Evolutionary conservation across 2,329 filamentous ascomycete genomes (phyloP).

Genomic region (Aaosphaeria arxii): DNA sequence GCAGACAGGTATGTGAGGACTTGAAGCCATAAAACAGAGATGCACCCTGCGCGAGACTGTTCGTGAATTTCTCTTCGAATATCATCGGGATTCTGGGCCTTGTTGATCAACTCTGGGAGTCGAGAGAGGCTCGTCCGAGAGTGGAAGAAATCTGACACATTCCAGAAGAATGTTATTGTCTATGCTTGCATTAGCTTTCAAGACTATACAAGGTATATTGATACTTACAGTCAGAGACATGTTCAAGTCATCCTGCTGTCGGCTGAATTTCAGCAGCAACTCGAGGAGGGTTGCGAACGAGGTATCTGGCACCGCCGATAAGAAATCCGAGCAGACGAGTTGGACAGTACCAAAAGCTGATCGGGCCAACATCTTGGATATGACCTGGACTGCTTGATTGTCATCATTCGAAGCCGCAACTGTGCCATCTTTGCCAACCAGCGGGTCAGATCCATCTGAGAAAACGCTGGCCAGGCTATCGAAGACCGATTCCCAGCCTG

Average conservation of each 20-base stretch:
- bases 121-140: constrained; percentile 42
- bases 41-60: constrained; percentile 58
- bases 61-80: constrained; percentile 59
- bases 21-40: constrained; percentile 75
- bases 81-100: constrained; percentile 44
- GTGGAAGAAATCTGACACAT: constrained; percentile 81
- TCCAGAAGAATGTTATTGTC: constrained; percentile 95
- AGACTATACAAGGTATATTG: background rate
- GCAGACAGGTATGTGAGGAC: constrained; percentile 68
- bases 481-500: constrained; percentile 84
- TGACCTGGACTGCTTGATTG: constrained; percentile 26
- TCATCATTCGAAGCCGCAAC: background rate
- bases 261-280: constrained; percentile 84
- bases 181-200: constrained; percentile 29
- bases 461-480: constrained; percentile 84
- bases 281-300: constrained; percentile 78
- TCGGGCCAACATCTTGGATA: constrained; percentile 73
- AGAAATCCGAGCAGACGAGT: constrained; percentile 91
- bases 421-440: background rate
- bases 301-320: constrained; percentile 67
- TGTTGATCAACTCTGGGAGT: constrained; percentile 23
- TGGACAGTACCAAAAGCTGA: constrained; percentile 87
- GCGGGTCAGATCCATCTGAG: constrained; percentile 28
- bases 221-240: constrained; percentile 78
- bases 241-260: constrained; percentile 88